phyloP scores from a whole-genome alignment of 768 basidiomycete species.

The Boletus eberwhitei region DNA sequence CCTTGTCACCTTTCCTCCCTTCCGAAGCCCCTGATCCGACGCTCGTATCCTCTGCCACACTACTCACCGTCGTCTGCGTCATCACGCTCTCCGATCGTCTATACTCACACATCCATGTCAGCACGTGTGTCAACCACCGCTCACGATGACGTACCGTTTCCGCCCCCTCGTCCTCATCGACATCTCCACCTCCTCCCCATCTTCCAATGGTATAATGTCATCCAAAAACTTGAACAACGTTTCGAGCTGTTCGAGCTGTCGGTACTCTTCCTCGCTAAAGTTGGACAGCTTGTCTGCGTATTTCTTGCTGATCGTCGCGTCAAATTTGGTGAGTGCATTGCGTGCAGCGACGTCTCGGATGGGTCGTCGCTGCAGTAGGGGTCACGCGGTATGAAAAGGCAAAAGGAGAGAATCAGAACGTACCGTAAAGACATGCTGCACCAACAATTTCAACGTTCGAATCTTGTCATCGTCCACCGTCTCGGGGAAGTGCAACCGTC shows the following conservation, averaged over 20 bases:
- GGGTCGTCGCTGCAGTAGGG: constrained; percentile 53
- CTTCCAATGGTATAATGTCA: constrained; percentile 65
- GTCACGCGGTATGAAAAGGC: neutral
- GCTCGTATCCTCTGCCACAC: constrained; percentile 34
- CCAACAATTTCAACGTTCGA: constrained; percentile 55
- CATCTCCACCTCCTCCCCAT: constrained; percentile 46
- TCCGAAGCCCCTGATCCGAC: constrained; percentile 33
- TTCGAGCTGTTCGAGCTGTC: constrained; percentile 59
- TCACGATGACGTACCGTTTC: constrained; percentile 42
- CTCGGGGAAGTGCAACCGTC: constrained; percentile 65
- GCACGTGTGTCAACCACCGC: neutral
- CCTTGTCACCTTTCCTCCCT: constrained; percentile 17
- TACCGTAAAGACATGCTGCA: constrained; percentile 39
- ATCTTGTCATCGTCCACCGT: constrained; percentile 67
- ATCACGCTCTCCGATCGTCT: constrained; percentile 61
- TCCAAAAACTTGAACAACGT: constrained; percentile 71
- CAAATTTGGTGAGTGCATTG: constrained; percentile 73
- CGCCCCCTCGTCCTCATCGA: constrained; percentile 41
- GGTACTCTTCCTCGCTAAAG: constrained; percentile 69
- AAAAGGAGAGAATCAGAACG: neutral
- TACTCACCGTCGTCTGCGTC: constrained; percentile 41
- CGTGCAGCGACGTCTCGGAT: constrained; percentile 54
- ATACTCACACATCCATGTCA: neutral
- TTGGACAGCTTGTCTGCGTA: constrained; percentile 67
- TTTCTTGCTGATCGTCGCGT: constrained; percentile 61